Evolutionary conservation across 441 rosid species (phyloP).

Genomic region (Erodium texanum): DNA sequence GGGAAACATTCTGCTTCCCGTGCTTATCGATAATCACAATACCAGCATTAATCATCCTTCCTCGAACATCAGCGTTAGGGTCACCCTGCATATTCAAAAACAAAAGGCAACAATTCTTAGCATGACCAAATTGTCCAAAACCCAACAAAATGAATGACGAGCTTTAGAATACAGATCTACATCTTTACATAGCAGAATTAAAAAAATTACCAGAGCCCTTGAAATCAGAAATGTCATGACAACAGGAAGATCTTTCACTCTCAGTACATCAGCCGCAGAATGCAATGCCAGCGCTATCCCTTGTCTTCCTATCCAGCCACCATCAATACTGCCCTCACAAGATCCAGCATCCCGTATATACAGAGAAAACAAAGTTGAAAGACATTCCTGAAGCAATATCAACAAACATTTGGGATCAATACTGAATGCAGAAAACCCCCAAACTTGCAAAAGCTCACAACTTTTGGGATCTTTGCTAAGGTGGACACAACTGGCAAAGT

Average conservation of each 20-base stretch:
- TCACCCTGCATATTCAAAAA: constrained; percentile 63
- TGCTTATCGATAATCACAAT: constrained; percentile 89
- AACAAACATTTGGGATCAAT: no score
- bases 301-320: constrained; percentile 93
- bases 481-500: no score
- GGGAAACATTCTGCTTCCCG: constrained; percentile 82
- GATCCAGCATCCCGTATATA: constrained; percentile 66
- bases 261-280: constrained; percentile 88
- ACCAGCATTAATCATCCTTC: constrained; percentile 97
- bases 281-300: constrained; percentile 87
- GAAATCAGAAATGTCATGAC: constrained; percentile 97
- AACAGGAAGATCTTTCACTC: constrained; percentile 95
- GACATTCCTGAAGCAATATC: constrained; percentile 59
- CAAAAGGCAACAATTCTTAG: constrained; percentile 9
- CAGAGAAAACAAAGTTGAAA: constrained; percentile 83
- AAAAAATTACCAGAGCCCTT: constrained; percentile 71
- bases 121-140: background rate
- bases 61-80: constrained; percentile 95
- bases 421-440: no score
- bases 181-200: constrained; percentile 8
- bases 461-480: no score
- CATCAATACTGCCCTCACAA: constrained; percentile 55
- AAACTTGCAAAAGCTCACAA: no score
- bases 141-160: background rate
- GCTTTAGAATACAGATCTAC: background rate